phyloP scores from a whole-genome alignment of 73 alveolate genomes.

The Paraurostyla sp. region DNA sequence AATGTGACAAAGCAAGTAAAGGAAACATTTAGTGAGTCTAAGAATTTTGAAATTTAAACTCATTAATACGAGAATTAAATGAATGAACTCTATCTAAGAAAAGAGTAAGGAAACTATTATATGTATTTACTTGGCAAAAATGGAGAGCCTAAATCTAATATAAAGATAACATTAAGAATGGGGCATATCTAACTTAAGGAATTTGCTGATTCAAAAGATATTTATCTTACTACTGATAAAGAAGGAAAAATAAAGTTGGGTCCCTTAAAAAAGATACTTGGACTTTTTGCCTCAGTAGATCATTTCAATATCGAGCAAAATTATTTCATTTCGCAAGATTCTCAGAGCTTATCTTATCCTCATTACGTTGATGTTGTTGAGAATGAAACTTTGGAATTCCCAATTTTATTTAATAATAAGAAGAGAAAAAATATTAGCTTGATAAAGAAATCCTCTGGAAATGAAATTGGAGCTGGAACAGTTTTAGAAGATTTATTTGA shows the following conservation, averaged over 20 bases:
- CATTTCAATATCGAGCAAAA: not conserved
- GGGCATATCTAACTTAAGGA: not conserved
- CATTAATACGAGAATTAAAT: not conserved
- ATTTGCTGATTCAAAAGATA: not conserved
- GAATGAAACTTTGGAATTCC: constrained; percentile 63
- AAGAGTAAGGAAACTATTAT: constrained; percentile 31
- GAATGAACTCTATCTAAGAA: constrained; percentile 44
- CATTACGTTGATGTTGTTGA: constrained; percentile 30
- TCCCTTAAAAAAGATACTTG: not conserved
- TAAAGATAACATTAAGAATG: not conserved
- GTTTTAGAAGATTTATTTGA: not conserved
- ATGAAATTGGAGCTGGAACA: not conserved
- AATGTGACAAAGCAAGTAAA: not conserved
- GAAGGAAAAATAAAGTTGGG: constrained; percentile 69
- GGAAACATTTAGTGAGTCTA: not conserved
- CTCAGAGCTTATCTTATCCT: constrained; percentile 30
- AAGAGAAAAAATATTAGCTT: not conserved
- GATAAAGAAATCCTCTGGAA: not conserved
- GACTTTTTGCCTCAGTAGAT: not conserved
- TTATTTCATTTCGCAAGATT: not conserved
- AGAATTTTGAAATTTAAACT: not conserved
- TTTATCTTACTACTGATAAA: constrained; percentile 49
- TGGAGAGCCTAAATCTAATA: constrained; percentile 66
- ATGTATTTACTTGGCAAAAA: constrained; percentile 68
- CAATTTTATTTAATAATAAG: constrained; percentile 35